Conservation (phyloP, 2,329 filamentous ascomycete genomes). For the Claviceps maximensis region DNA sequence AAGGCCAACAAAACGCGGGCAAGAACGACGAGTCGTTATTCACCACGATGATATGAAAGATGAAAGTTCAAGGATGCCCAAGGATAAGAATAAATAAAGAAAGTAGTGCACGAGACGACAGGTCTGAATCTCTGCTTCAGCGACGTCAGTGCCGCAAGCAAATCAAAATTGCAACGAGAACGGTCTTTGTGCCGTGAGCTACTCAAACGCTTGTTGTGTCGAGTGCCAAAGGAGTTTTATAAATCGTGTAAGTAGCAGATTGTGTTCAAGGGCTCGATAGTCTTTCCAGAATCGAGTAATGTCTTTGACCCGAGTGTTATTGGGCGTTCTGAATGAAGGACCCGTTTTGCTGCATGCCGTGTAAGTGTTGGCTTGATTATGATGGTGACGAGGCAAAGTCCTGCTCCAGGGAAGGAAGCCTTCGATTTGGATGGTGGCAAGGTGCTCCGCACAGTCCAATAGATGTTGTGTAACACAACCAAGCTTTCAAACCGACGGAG, state of each 20-base stretch:
- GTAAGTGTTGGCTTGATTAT: constrained; percentile 6
- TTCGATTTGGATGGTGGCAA: background rate
- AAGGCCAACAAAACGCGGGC: background rate
- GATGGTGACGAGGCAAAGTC: background rate
- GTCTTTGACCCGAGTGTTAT: background rate
- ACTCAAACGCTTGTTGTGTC: background rate
- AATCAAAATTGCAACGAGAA: background rate
- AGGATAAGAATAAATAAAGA: background rate
- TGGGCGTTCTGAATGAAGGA: background rate
- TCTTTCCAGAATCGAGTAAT: background rate
- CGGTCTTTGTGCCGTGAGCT: background rate
- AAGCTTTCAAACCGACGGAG: background rate
- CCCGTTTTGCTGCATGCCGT: constrained; percentile 12
- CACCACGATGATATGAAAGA: background rate
- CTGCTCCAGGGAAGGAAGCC: background rate
- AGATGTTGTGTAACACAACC: constrained; percentile 4
- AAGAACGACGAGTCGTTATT: background rate
- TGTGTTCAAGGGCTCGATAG: background rate
- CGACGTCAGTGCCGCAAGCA: background rate
- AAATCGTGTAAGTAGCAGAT: background rate
- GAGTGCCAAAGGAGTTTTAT: background rate
- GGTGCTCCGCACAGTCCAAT: background rate
- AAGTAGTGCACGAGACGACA: background rate
- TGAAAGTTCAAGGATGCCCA: background rate
- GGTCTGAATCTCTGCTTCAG: background rate